phyloP scores from a whole-genome alignment of 305 asterid genomes.

The Caryopteris hybrid region DNA sequence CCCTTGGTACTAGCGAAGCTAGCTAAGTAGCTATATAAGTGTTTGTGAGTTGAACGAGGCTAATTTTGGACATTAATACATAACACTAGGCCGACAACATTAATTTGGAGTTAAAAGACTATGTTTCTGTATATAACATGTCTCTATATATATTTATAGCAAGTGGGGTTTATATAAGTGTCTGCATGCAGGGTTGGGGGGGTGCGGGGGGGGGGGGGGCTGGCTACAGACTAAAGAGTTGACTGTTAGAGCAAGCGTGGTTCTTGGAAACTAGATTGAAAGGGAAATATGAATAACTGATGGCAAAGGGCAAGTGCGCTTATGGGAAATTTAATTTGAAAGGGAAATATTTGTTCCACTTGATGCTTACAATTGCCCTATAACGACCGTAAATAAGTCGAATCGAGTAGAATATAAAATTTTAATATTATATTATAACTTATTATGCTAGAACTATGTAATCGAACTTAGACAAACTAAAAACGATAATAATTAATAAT shows the following conservation, averaged over 20 bases:
- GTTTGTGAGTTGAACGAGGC: not conserved
- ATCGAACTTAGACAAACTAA: too few species aligned
- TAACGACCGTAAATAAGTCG: too few species aligned
- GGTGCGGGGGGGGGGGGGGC: not conserved
- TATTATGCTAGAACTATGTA: too few species aligned
- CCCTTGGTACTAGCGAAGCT: too few species aligned
- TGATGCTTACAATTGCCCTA: not conserved
- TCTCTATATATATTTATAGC: not conserved
- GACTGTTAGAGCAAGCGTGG: slow-evolving; percentile 18
- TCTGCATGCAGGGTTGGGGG: not conserved
- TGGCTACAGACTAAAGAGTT: slow-evolving; percentile 18
- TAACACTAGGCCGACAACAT: not conserved
- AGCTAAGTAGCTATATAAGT: not conserved
- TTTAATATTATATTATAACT: too few species aligned
- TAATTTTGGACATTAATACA: not conserved
- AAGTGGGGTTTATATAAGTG: slow-evolving; percentile 15
- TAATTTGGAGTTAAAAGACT: not conserved
- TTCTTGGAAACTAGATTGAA: not conserved
- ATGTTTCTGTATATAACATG: not conserved
- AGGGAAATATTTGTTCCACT: not conserved
- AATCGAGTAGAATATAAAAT: too few species aligned
- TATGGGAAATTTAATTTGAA: slow-evolving; percentile 17
- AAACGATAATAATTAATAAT: not conserved
- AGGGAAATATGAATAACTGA: not conserved
- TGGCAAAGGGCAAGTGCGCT: not conserved